Evolutionary conservation across 2,329 filamentous ascomycete genomes (phyloP), one percentile per base, ranked within the genome.

Genomic region (Penicillium verrucosum): DNA sequence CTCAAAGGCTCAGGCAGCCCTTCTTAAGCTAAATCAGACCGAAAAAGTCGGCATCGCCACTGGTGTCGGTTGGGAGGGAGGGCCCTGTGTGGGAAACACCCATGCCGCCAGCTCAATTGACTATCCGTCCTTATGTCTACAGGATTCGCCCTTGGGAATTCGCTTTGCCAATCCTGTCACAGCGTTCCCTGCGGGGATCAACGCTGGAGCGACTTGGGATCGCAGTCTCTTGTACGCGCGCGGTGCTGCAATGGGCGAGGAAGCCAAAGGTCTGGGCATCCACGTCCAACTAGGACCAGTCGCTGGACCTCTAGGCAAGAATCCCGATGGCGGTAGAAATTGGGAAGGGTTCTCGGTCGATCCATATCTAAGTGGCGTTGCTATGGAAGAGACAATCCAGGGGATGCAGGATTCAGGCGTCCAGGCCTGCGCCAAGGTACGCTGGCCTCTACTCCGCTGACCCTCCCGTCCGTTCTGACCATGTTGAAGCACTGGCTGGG

Each of bases 361-460:
- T 56, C 78, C 79, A 0, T 73, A 73, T 56, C 70, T 81, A 9
- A 74, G 74, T 27, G 79, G 77, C 44, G 66, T 78, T 25, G 69
- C 71, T 10, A 65, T 56, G 78, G 77, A 42, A 70, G 75, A 55
- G 74, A 80, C 70, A 41, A 75, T 75, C 25, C 77, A 82, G 66
- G 84, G 86, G 62, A 81, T 78, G 60, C 81, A 86, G 46, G 81
- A 75, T 29, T 85, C 86, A 48, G 84, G 66, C 27, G 65, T 66
- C n/a, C 61, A 65, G 42, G 64, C 65, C 9, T 59, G 55, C 18
- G 61, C 61, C 8, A 65, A 67, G 59, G 67, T 59, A 52, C 41
- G 41, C 56, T 49, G 12, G 6, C 27, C 2, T 16, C 21, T 9
- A 12, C 27, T 14, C 10, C 12, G 18, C n/a, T 52, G 11, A 44